Base-by-base conservation (phyloP, 805 yeast genomes). In the Sugiyamaella americana region DNA sequence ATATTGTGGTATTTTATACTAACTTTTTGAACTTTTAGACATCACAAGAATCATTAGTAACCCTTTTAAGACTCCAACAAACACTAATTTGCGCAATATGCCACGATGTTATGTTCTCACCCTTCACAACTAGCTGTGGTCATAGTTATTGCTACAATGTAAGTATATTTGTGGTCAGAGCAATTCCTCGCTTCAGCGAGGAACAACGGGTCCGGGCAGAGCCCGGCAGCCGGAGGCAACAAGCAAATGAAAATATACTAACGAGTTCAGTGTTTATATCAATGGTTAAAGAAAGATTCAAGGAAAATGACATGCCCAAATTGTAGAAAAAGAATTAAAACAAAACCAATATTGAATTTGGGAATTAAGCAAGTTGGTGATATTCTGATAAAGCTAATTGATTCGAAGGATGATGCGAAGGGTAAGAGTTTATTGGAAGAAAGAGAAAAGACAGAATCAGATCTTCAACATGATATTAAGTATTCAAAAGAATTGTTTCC, bases 71-170 rank as follows among this genome's bases (percentile, higher is more conserved):
- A 34, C 37, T 57, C 23, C 55, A 55, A 35, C 47, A 55, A 17
- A 38, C 50, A 1, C 48, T 62, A 37, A 51, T 46, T 8, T 82
- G 88, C 57, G 64, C 75, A 18, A 70, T 82, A 19, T 82, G 88
- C 61, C 75, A 78, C 34, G 84, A 80, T 46, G 55, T 73, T 32
- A 78, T 81, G 83, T 69, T 70, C 48, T 67, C 69, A 4, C 87
- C 88, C 4, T 76, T 75, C 53, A 60, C 72, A 4, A 59, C 74
- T 2, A 56, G 64, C 11, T 82, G 88, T 60, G 88, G 88, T 4
- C 88, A 82, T 57, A 66, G 82, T 0, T 80, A 78, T 57, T 82
- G 87, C 62, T 80, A 80, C 58, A 71, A 67, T 19, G 57, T 53
- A 34, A 30, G 57, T 48, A 17, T n/a, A 1, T 2, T 4, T 8